Conservation (phyloP, 495 filamentous ascomycete species). For the Penicillium coprophilum region DNA sequence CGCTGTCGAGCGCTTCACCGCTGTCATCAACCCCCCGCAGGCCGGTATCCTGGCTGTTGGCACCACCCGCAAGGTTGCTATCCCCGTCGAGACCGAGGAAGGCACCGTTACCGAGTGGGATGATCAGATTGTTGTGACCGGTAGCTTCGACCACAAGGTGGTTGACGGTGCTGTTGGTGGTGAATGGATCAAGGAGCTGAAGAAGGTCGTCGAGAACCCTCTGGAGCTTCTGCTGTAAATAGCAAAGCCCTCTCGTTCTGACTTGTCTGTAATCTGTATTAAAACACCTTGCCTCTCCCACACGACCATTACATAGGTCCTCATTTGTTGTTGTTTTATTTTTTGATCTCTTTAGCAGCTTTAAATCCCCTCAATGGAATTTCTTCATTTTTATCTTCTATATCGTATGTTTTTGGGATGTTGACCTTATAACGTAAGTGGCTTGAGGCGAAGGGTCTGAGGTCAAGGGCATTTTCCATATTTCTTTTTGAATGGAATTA, state of each 20-base stretch:
- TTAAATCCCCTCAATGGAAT: slow-evolving; percentile 27
- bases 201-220: slow-evolving; percentile 96
- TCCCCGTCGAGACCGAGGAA: slow-evolving; percentile 82
- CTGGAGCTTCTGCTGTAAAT: slow-evolving; percentile 86
- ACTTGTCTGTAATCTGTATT: slow-evolving; percentile 45
- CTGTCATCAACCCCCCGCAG: slow-evolving; percentile 98
- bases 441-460: background rate
- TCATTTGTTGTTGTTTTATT: slow-evolving; percentile 34
- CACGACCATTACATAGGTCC: slow-evolving; percentile 33
- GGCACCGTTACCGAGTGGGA: slow-evolving; percentile 86
- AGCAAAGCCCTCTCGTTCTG: slow-evolving; percentile 5
- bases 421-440: slow-evolving; percentile 7
- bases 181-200: slow-evolving; percentile 95
- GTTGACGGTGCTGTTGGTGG: slow-evolving; percentile 91
- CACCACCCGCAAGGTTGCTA: slow-evolving; percentile 88
- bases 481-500: too few relatives aligned
- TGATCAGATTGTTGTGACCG: slow-evolving; percentile 92
- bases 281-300: slow-evolving; percentile 36
- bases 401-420: background rate
- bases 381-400: background rate
- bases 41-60: slow-evolving; percentile 94
- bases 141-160: slow-evolving; percentile 97
- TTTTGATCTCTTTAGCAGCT: slow-evolving; percentile 39
- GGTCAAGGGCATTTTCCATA: background rate
- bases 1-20: slow-evolving; percentile 96